phyloP scores from a whole-genome alignment of 2,329 filamentous ascomycete genomes.

The Colletotrichum siamense region DNA sequence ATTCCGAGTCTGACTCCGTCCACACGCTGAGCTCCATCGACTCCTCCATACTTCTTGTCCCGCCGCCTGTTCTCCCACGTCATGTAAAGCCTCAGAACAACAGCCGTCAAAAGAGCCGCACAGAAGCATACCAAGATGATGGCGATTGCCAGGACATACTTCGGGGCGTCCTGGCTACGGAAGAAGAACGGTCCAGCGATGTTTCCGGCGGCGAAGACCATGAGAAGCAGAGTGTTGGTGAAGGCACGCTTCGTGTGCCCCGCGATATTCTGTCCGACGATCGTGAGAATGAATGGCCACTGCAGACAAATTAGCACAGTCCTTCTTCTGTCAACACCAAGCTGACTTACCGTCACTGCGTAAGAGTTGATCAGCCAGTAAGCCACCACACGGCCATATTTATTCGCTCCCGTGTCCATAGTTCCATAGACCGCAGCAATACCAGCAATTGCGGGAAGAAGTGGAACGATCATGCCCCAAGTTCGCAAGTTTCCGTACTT shows the following conservation, averaged over 20 bases:
- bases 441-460: slow-evolving; percentile 26
- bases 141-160: slow-evolving; percentile 28
- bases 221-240: slow-evolving; percentile 24
- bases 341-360: not conserved
- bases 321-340: too few species aligned
- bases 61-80: not conserved
- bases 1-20: slow-evolving; percentile 25
- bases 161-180: slow-evolving; percentile 25
- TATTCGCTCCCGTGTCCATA: not conserved
- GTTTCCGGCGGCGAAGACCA: slow-evolving; percentile 25
- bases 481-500: slow-evolving; percentile 29
- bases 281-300: not conserved
- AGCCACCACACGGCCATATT: not conserved
- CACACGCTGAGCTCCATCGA: slow-evolving; percentile 11
- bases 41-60: not conserved
- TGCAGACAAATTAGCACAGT: not conserved
- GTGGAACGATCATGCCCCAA: slow-evolving; percentile 30
- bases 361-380: not conserved
- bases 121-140: slow-evolving; percentile 23
- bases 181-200: slow-evolving; percentile 29
- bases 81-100: not conserved
- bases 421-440: not conserved
- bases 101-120: not conserved
- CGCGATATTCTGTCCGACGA: not conserved
- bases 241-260: slow-evolving; percentile 23